A percentile compares a stretch with the other conserved stretches of the same genome.
Conservation (phyloP, 441 rosid genomes). For the Arabidopsis hybrid region DNA sequence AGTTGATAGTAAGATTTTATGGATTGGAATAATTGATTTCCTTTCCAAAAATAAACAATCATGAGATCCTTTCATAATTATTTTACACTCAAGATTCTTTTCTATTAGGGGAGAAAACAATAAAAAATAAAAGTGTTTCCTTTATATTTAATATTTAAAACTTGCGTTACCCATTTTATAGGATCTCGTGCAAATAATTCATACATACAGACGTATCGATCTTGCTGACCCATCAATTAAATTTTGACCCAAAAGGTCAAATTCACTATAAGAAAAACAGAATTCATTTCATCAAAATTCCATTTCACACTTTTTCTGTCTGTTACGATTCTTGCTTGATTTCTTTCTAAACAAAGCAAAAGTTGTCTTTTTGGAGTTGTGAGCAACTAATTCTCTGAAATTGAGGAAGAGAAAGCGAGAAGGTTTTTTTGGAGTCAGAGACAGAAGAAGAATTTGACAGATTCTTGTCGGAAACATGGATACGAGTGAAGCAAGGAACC, state of each 20-base stretch:
- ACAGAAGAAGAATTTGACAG: constrained; percentile 7
- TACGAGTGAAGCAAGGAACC: constrained; percentile 30
- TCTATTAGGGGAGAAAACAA: not conserved
- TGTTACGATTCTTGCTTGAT: constrained; percentile 16
- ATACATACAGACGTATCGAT: constrained; percentile 30
- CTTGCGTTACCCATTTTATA: constrained; percentile 19
- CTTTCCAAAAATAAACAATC: constrained; percentile 31
- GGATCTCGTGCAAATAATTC: constrained; percentile 31
- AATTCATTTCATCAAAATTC: constrained; percentile 28
- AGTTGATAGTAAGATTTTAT: not conserved
- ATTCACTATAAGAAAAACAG: not conserved
- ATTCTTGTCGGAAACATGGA: constrained; percentile 42
- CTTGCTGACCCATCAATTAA: constrained; percentile 21
- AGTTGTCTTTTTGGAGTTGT: constrained; percentile 1
- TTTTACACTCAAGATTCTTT: constrained; percentile 1
- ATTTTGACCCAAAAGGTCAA: constrained; percentile 27
- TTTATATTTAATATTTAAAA: no score
- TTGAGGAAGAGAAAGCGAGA: constrained; percentile 11
- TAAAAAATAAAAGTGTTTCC: not conserved
- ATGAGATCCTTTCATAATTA: constrained; percentile 5
- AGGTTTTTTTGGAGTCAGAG: not conserved
- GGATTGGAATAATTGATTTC: not conserved
- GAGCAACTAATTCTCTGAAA: not conserved
- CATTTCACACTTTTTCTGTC: constrained; percentile 25
- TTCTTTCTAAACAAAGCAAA: constrained; percentile 3